Conservation (phyloP, 1,284 basidiomycete species). For the Cutaneotrichosporon arboriforme region DNA sequence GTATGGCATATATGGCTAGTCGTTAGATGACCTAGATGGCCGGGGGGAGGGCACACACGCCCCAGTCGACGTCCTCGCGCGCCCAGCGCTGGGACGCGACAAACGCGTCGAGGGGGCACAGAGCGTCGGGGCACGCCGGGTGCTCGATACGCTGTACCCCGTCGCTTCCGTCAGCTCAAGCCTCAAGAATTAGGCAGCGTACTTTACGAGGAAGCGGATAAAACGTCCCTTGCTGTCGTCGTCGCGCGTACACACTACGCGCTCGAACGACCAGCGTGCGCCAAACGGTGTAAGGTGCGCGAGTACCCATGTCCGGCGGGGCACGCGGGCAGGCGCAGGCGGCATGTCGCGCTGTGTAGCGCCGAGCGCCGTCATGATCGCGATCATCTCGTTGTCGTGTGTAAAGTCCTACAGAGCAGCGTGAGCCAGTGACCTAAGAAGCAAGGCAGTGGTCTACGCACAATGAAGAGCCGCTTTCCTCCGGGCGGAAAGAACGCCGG, state of each 20-base stretch:
- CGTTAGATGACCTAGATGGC: too few species aligned
- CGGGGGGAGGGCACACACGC: neutral
- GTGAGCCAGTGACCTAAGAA: neutral
- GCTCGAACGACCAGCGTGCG: slow-evolving; percentile 35
- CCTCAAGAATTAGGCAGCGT: neutral
- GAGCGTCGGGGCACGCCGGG: slow-evolving; percentile 57
- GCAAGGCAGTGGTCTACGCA: slow-evolving; percentile 20
- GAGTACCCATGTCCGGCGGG: neutral
- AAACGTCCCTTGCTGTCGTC: slow-evolving; percentile 24
- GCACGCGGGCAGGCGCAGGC: neutral
- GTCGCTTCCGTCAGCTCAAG: slow-evolving; percentile 22
- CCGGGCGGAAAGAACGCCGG: slow-evolving; percentile 62
- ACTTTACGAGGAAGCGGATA: slow-evolving; percentile 43
- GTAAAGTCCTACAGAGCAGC: slow-evolving; percentile 67
- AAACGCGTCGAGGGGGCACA: slow-evolving; percentile 64
- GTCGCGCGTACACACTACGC: slow-evolving; percentile 32
- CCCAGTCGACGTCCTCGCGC: slow-evolving; percentile 55
- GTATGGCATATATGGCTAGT: too few species aligned
- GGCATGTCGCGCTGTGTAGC: slow-evolving; percentile 51
- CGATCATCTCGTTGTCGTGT: slow-evolving; percentile 73
- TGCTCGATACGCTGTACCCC: slow-evolving; percentile 25
- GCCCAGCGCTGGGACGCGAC: slow-evolving; percentile 66
- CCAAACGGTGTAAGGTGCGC: slow-evolving; percentile 38
- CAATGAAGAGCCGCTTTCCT: slow-evolving; percentile 38
- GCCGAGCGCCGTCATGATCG: slow-evolving; percentile 68